Conservation (phyloP, 1,284 basidiomycete species). For the Cutaneotrichosporon sp. region DNA sequence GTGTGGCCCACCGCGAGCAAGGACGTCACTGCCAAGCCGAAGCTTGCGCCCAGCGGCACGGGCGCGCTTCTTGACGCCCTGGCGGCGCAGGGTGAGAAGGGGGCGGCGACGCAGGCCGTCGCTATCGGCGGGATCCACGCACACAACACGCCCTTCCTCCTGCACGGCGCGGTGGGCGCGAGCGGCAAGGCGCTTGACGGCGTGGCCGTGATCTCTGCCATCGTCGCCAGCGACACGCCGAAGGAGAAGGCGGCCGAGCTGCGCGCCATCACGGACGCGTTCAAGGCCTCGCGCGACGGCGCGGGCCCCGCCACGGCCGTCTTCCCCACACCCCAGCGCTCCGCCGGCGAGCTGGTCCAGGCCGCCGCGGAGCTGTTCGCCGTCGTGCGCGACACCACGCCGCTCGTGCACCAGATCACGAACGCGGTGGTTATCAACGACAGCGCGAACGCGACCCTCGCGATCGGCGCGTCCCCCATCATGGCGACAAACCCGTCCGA, state of each 20-base stretch:
- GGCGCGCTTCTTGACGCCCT: constrained; percentile 66
- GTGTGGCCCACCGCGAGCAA: constrained; percentile 76
- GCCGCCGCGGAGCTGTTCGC: constrained; percentile 58
- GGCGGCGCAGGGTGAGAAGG: constrained; percentile 51
- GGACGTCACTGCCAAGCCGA: constrained; percentile 60
- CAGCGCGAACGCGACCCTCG: constrained; percentile 88
- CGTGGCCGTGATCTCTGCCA: constrained; percentile 88
- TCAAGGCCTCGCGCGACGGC: constrained; percentile 35
- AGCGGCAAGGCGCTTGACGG: constrained; percentile 67
- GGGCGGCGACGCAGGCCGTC: constrained; percentile 67
- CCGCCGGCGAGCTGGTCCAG: constrained; percentile 47
- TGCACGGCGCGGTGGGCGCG: constrained; percentile 69
- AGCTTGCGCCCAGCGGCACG: constrained; percentile 65
- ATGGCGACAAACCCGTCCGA: constrained; percentile 86
- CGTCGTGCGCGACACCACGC: constrained; percentile 60
- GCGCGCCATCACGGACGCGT: constrained; percentile 44
- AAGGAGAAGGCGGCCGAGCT: constrained; percentile 58
- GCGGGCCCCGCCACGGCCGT: constrained; percentile 9
- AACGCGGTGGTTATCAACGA: constrained; percentile 88
- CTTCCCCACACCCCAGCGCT: constrained; percentile 13
- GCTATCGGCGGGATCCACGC: constrained; percentile 85
- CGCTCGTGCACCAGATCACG: constrained; percentile 88
- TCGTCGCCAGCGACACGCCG: constrained; percentile 71
- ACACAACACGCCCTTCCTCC: constrained; percentile 67
- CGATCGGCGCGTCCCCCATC: constrained; percentile 86